A percentile compares a stretch with the other conserved stretches of the same genome.
phyloP scores from a whole-genome alignment of 2,329 filamentous ascomycete genomes.

The Xylaria sp. region DNA sequence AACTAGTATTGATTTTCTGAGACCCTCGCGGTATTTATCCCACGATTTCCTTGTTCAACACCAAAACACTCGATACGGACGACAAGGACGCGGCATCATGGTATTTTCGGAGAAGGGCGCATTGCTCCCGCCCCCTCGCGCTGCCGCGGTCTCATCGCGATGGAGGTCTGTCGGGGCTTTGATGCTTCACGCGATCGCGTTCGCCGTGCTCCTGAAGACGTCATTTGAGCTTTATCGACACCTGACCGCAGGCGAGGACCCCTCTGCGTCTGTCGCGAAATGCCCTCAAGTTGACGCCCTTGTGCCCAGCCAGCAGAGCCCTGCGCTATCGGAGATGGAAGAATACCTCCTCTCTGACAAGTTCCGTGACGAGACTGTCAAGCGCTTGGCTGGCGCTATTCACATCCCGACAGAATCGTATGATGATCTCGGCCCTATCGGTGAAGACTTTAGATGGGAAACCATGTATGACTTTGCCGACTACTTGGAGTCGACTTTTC shows the following conservation, averaged over 20 bases:
- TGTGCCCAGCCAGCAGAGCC: slow-evolving; percentile 43
- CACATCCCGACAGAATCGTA: slow-evolving; percentile 65
- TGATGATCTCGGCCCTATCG: slow-evolving; percentile 64
- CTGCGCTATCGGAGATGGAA: slow-evolving; percentile 49
- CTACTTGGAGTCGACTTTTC: slow-evolving; percentile 62
- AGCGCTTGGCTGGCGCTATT: slow-evolving; percentile 57
- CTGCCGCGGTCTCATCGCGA: slow-evolving; percentile 10
- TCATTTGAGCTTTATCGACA: slow-evolving; percentile 11
- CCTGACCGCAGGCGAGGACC: slow-evolving; percentile 40
- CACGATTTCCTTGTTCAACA: neutral
- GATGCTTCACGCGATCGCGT: slow-evolving; percentile 11
- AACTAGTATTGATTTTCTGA: no score
- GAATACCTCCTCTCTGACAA: slow-evolving; percentile 46
- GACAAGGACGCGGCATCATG: slow-evolving; percentile 7
- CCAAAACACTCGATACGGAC: neutral
- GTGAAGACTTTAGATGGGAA: slow-evolving; percentile 67
- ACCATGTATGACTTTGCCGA: slow-evolving; percentile 64
- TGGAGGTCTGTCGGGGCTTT: slow-evolving; percentile 21
- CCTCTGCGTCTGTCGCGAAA: slow-evolving; percentile 37
- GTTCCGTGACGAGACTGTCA: slow-evolving; percentile 50
- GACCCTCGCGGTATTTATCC: no score
- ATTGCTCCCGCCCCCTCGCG: slow-evolving; percentile 20
- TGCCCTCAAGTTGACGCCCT: slow-evolving; percentile 52
- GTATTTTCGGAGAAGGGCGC: slow-evolving; percentile 20
- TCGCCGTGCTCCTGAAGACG: slow-evolving; percentile 16